Evolutionary conservation across 2,329 filamentous ascomycete genomes (phyloP).

Genomic region (Coccinonectria pachysandricola): DNA sequence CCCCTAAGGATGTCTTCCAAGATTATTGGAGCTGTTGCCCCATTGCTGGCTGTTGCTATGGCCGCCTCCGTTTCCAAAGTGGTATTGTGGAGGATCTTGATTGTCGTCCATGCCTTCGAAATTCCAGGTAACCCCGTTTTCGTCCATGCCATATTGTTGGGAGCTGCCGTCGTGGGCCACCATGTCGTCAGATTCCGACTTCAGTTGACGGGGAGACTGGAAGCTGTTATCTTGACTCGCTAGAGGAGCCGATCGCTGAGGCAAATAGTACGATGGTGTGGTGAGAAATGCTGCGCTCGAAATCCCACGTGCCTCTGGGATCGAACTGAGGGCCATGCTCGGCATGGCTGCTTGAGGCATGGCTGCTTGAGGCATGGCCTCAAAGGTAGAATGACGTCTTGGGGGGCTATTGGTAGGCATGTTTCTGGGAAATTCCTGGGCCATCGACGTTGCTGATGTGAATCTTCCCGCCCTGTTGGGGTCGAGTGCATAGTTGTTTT

Average conservation of each 20-base stretch:
- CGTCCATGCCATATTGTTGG: conserved; percentile 10
- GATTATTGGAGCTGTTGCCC: conserved; percentile 4
- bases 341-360: conserved; percentile 8
- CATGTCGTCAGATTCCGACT: conserved; percentile 8
- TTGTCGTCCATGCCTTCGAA: conserved; percentile 9
- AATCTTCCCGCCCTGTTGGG: conserved; percentile 5
- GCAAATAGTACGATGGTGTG: conserved; percentile 10
- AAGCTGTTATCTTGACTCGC: conserved; percentile 9
- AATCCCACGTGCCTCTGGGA: conserved; percentile 6
- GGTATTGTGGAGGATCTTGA: conserved; percentile 9
- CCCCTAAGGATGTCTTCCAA: no score
- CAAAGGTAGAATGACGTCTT: conserved; percentile 12
- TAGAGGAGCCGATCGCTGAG: conserved; percentile 7
- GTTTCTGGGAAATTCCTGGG: conserved; percentile 12
- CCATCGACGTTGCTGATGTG: conserved; percentile 5
- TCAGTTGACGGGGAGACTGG: conserved; percentile 10
- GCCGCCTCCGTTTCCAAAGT: conserved; percentile 3
- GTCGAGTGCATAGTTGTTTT: conserved; percentile 14
- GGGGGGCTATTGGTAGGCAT: conserved; percentile 11
- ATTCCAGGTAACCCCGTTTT: conserved; percentile 5
- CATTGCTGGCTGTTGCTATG: conserved; percentile 4
- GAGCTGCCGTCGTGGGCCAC: conserved; percentile 6
- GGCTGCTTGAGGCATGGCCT: conserved; percentile 6
- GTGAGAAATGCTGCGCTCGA: conserved; percentile 4
- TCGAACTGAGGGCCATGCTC: conserved; percentile 4